phyloP scores from a whole-genome alignment of 768 basidiomycete genomes.

The Serendipita sp. region DNA sequence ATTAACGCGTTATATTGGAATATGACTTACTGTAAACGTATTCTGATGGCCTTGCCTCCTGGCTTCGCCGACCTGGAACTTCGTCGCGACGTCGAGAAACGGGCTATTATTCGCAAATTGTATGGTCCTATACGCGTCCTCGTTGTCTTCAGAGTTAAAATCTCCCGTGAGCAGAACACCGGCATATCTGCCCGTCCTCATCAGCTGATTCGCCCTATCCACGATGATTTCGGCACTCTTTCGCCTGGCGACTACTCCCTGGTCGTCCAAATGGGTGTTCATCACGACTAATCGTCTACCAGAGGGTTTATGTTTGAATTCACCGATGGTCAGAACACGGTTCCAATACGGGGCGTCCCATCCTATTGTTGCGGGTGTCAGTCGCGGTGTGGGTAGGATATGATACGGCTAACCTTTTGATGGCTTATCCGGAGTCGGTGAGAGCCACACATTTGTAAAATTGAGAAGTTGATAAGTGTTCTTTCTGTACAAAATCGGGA shows the following conservation, averaged over 20 bases:
- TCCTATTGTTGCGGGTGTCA: background rate
- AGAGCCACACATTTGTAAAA: background rate
- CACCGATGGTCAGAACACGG: background rate
- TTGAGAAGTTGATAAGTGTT: background rate
- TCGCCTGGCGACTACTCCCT: background rate
- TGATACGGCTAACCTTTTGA: background rate
- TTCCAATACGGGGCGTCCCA: constrained; percentile 4
- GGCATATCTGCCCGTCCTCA: background rate
- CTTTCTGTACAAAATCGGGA: background rate
- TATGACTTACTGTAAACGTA: background rate
- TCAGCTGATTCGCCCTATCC: background rate
- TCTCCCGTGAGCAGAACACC: background rate
- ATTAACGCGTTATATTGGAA: background rate
- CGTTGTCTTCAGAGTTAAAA: background rate
- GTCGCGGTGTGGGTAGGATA: background rate
- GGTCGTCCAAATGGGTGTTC: constrained; percentile 5
- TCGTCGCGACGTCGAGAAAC: background rate
- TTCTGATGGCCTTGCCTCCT: background rate
- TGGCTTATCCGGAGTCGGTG: background rate
- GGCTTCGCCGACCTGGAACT: background rate
- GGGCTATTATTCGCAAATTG: background rate
- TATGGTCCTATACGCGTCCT: background rate
- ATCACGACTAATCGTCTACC: background rate
- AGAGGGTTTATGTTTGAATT: background rate
- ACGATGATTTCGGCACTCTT: constrained; percentile 6